phyloP scores from a whole-genome alignment of 192 early-diverging fungal genomes.

The Coemansia umbellata region DNA sequence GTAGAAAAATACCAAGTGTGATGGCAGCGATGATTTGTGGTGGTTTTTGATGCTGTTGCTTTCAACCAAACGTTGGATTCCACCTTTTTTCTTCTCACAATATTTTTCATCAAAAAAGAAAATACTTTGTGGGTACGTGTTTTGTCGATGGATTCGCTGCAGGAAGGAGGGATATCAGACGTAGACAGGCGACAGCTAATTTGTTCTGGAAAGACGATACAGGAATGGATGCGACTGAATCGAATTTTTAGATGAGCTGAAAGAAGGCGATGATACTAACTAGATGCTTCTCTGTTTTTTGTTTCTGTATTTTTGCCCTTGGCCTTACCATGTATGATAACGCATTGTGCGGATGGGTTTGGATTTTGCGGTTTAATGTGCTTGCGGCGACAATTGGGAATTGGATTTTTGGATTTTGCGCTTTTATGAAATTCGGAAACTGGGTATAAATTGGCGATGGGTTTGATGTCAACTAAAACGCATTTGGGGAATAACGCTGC shows the following conservation, averaged over 20 bases:
- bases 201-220: background rate
- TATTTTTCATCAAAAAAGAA: background rate
- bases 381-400: background rate
- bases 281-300: background rate
- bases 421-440: background rate
- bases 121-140: background rate
- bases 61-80: background rate
- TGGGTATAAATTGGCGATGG: background rate
- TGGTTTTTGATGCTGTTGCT: too few relatives aligned
- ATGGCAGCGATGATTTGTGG: too few relatives aligned
- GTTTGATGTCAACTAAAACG: too few relatives aligned
- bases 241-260: background rate
- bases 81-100: background rate
- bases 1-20: too few relatives aligned
- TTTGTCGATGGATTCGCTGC: background rate
- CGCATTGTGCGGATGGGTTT: background rate
- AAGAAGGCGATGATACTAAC: slow-evolving; percentile 1
- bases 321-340: background rate
- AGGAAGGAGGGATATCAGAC: too few relatives aligned
- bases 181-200: background rate
- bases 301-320: background rate
- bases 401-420: background rate
- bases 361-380: background rate
- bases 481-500: too few relatives aligned
- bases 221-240: background rate